Percentiles rank a stretch among this genome's conserved stretches.
These are phyloP conservation scores for Raphanus raphanistrum DNA, from an alignment of 345 rosid genomes.

Conservation along the genomic window DNA sequence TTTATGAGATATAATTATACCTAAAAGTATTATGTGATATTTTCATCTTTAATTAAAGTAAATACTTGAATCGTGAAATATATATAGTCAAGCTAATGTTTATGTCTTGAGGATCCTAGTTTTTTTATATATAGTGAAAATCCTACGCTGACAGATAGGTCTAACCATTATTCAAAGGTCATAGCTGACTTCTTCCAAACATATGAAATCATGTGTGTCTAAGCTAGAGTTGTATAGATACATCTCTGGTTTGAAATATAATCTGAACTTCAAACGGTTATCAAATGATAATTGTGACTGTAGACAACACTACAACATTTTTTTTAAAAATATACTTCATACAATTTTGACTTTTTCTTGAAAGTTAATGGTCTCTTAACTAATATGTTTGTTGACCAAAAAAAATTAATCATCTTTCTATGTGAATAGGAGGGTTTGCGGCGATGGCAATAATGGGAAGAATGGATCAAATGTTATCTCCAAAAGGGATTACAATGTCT, in stretches of 20 bases:
- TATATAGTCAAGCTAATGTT: not conserved
- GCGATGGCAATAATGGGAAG: constrained; percentile 93
- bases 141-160: constrained; percentile 7
- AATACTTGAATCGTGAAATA: not conserved
- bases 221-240: constrained; percentile 6
- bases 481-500: constrained; percentile 75
- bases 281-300: not conserved
- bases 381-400: not conserved
- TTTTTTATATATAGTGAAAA: constrained; percentile 20
- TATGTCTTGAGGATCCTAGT: constrained; percentile 12
- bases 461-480: constrained; percentile 70
- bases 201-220: constrained; percentile 11
- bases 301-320: not conserved
- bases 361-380: not conserved
- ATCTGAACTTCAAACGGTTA: not conserved
- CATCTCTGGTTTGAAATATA: not conserved
- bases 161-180: constrained; percentile 7
- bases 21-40: not conserved
- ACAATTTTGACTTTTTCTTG: not conserved
- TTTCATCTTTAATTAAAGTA: not conserved
- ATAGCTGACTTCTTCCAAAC: constrained; percentile 21
- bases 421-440: constrained; percentile 76
- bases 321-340: not conserved
- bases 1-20: not conserved
- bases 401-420: not conserved